A percentile compares a stretch with the other conserved stretches of the same genome.
These are phyloP conservation scores for Lathyrus aphaca DNA, from an alignment of 306 rosid species.

Conservation along the genomic window DNA sequence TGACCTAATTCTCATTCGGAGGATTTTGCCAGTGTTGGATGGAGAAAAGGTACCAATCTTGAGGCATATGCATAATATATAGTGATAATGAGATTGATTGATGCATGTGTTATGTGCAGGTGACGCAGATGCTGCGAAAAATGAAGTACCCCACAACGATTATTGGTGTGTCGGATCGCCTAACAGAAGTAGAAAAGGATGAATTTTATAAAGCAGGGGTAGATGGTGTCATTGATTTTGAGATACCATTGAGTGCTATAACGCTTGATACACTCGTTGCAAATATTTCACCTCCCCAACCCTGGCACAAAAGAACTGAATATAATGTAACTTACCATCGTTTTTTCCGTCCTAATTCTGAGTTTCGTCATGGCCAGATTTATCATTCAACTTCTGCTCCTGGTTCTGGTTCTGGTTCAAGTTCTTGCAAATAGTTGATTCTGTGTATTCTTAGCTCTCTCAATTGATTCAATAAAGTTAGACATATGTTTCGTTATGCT, in stretches of 20 bases:
- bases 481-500: no score
- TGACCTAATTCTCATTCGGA: no score
- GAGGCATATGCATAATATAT: no score
- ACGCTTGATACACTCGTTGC: neutral
- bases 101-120: neutral
- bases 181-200: neutral
- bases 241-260: neutral
- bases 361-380: no score
- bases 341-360: no score
- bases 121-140: neutral
- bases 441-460: neutral
- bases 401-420: no score
- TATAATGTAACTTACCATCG: no score
- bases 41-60: no score
- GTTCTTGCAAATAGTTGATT: neutral
- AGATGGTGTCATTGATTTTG: neutral
- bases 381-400: no score
- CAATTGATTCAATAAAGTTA: neutral
- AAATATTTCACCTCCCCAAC: neutral
- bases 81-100: no score
- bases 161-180: neutral
- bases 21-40: no score
- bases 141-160: neutral
- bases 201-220: neutral
- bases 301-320: neutral